These are phyloP conservation scores for Vanrija humicola DNA, from an alignment of 1,284 basidiomycete species.

Conservation along the genomic window DNA sequence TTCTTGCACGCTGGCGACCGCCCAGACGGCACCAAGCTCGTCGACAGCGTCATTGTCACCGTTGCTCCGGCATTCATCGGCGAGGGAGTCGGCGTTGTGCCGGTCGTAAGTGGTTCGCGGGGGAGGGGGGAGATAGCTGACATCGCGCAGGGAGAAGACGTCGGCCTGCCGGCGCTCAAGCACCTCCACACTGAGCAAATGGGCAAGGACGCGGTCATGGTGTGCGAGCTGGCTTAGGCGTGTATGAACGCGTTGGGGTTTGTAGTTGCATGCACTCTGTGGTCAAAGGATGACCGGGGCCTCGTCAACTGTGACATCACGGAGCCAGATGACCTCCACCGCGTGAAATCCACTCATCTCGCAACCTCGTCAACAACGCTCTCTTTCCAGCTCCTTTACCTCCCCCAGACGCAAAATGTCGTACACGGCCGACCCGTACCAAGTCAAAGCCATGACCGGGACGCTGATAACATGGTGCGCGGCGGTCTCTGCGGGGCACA, in stretches of 20 bases:
- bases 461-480: slow-evolving; percentile 19
- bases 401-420: background rate
- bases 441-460: slow-evolving; percentile 16
- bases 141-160: slow-evolving; percentile 22
- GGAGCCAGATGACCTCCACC: too few relatives aligned
- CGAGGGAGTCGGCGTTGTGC: slow-evolving; percentile 58
- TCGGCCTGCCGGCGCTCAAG: slow-evolving; percentile 30
- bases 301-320: too few relatives aligned
- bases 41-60: slow-evolving; percentile 75
- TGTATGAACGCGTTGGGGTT: too few relatives aligned
- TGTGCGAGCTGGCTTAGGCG: slow-evolving; percentile 16
- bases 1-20: slow-evolving; percentile 56
- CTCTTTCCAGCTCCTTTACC: background rate
- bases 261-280: background rate
- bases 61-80: slow-evolving; percentile 78
- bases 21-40: slow-evolving; percentile 46
- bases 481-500: background rate
- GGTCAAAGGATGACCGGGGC: background rate
- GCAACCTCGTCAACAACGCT: background rate
- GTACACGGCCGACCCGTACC: slow-evolving; percentile 14
- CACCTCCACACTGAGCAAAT: slow-evolving; percentile 39
- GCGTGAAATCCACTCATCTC: too few relatives aligned
- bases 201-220: slow-evolving; percentile 49
- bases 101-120: slow-evolving; percentile 22
- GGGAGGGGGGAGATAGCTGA: background rate